phyloP scores from a whole-genome alignment of 331 rosid species.

The Stylosanthes scabra region DNA sequence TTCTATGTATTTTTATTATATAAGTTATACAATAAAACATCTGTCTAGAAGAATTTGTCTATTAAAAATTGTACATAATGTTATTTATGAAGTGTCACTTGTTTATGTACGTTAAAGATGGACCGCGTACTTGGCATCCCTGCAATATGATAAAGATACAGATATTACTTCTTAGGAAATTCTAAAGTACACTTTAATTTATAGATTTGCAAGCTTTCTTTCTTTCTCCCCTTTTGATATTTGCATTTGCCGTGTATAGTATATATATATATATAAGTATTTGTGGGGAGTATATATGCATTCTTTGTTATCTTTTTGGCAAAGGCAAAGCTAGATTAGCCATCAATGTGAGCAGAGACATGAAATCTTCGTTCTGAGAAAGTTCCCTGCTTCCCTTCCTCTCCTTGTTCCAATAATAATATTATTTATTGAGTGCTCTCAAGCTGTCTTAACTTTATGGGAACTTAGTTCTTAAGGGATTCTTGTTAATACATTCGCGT shows the following conservation, averaged over 20 bases:
- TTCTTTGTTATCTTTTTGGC: conserved; percentile 3
- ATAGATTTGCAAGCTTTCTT: conserved; percentile 14
- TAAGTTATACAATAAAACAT: too few species aligned
- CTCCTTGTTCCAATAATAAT: neutral
- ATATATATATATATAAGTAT: neutral
- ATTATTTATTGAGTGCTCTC: conserved; percentile 54
- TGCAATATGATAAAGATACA: too few species aligned
- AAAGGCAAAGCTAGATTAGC: conserved; percentile 22
- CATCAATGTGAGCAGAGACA: conserved; percentile 24
- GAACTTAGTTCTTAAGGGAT: conserved; percentile 48
- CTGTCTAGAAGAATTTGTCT: too few species aligned
- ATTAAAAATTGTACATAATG: neutral
- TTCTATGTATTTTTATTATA: too few species aligned
- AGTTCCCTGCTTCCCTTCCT: conserved; percentile 18
- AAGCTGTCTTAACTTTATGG: conserved; percentile 67
- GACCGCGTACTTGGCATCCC: conserved; percentile 26
- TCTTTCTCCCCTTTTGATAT: conserved; percentile 15
- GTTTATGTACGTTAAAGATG: conserved; percentile 24
- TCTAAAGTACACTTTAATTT: conserved; percentile 37
- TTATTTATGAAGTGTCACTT: neutral
- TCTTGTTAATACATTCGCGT: neutral
- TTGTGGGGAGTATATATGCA: neutral
- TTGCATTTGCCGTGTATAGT: conserved; percentile 17
- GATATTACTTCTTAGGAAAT: neutral
- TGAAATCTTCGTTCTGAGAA: conserved; percentile 36